phyloP scores from a whole-genome alignment of 139 green algal species.

The Astrephomene gubernaculifera region DNA sequence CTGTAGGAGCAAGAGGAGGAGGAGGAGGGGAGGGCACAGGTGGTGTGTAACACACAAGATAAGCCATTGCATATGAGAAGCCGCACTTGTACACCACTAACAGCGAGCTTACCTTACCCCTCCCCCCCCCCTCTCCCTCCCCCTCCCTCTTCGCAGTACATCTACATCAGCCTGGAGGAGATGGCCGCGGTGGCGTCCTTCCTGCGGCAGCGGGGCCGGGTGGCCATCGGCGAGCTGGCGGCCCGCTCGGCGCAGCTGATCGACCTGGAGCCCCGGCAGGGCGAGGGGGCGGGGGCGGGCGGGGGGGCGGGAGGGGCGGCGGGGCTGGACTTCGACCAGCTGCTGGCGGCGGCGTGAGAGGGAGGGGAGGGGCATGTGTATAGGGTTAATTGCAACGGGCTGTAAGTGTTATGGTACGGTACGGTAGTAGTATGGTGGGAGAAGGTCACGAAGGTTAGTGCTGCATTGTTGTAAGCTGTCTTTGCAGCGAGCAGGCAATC shows the following conservation, averaged over 20 bases:
- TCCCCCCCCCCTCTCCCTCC: neutral
- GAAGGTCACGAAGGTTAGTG: too few relatives aligned
- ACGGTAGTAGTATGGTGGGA: too few relatives aligned
- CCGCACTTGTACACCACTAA: neutral
- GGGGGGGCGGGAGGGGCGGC: neutral
- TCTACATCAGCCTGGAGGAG: constrained; percentile 93
- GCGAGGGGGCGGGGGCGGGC: neutral
- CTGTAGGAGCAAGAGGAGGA: neutral
- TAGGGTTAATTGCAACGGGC: too few relatives aligned
- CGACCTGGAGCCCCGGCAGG: constrained; percentile 66
- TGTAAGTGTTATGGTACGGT: too few relatives aligned
- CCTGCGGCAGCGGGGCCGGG: constrained; percentile 76
- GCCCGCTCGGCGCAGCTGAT: constrained; percentile 76
- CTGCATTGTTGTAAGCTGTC: too few relatives aligned
- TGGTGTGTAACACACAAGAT: neutral
- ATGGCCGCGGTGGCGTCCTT: constrained; percentile 88
- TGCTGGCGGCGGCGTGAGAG: constrained; percentile 44
- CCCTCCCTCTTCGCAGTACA: constrained; percentile 80
- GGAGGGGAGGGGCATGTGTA: too few relatives aligned
- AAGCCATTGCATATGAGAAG: neutral
- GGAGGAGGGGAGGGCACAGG: neutral
- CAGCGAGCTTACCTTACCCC: neutral
- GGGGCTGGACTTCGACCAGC: constrained; percentile 50
- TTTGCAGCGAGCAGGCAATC: too few relatives aligned
- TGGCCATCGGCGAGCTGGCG: constrained; percentile 89